phyloP scores from a whole-genome alignment of 805 yeast genomes.

The Kuraishia ogatae region DNA sequence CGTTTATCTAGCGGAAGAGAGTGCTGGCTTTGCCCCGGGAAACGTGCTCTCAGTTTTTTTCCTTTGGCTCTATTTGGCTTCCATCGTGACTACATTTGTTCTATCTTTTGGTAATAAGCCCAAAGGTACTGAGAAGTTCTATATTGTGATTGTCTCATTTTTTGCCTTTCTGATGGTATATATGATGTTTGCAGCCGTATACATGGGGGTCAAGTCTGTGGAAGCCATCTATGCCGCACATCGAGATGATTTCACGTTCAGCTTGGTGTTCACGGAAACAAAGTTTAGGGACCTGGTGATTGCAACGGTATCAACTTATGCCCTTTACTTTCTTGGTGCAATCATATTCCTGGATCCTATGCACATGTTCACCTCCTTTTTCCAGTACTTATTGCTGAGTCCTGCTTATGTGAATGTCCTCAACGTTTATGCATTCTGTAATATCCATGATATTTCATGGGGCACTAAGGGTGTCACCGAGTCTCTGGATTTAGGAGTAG shows the following conservation, averaged over 20 bases:
- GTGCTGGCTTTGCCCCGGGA: conserved; percentile 62
- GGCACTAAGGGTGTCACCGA: conserved; percentile 86
- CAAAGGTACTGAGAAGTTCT: conserved; percentile 75
- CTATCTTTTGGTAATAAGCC: conserved; percentile 93
- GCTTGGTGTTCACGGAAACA: conserved; percentile 48
- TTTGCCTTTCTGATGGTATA: conserved; percentile 87
- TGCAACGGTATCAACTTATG: conserved; percentile 80
- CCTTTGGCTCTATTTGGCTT: conserved; percentile 77
- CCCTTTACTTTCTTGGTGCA: conserved; percentile 71
- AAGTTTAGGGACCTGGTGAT: conserved; percentile 81
- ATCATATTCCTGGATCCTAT: conserved; percentile 81
- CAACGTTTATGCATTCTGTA: conserved; percentile 92
- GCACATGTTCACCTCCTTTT: conserved; percentile 83
- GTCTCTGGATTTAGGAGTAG: conserved; percentile 74
- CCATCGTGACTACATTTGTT: conserved; percentile 78
- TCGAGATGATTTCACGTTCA: conserved; percentile 29
- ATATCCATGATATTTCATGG: conserved; percentile 95
- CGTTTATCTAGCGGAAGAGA: conserved; percentile 58
- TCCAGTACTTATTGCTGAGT: conserved; percentile 74
- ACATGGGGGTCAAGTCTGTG: conserved; percentile 59
- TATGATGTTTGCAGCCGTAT: conserved; percentile 81
- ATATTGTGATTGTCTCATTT: conserved; percentile 62
- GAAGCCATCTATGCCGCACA: conserved; percentile 27
- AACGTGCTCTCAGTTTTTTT: conserved; percentile 68
- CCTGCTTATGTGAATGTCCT: conserved; percentile 89